Conservation (phyloP, 352 stramenopile species). For the Phytophthora multivora region DNA sequence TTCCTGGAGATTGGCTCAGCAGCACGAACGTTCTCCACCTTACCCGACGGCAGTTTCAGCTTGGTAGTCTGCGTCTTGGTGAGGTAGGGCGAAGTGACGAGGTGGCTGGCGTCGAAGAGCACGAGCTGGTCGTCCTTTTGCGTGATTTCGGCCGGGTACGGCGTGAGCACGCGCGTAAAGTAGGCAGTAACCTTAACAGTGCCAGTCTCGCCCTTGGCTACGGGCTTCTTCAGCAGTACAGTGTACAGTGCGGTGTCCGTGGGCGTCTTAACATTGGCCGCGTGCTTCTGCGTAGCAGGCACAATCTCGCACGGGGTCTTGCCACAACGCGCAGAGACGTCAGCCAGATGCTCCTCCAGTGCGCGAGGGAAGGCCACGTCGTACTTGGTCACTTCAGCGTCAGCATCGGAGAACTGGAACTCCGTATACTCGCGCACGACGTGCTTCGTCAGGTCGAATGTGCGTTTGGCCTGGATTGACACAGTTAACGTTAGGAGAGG, state of each 20-base stretch:
- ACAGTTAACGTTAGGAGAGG: slow-evolving; percentile 4
- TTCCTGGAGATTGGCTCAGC: slow-evolving; percentile 68
- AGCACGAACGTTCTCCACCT: slow-evolving; percentile 73
- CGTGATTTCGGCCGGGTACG: slow-evolving; percentile 76
- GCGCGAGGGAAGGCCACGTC: slow-evolving; percentile 61
- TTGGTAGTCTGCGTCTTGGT: slow-evolving; percentile 86
- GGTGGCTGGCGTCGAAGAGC: slow-evolving; percentile 68
- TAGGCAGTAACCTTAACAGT: slow-evolving; percentile 80
- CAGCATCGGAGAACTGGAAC: slow-evolving; percentile 73
- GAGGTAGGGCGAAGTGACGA: slow-evolving; percentile 74
- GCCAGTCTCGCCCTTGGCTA: slow-evolving; percentile 52
- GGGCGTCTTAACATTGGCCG: slow-evolving; percentile 23
- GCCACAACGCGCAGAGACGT: slow-evolving; percentile 73
- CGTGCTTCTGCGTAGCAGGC: slow-evolving; percentile 35
- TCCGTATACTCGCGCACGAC: slow-evolving; percentile 79
- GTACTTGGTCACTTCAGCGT: slow-evolving; percentile 63
- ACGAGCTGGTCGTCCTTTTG: slow-evolving; percentile 89
- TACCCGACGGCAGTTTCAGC: slow-evolving; percentile 79
- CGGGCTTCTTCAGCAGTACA: slow-evolving; percentile 68
- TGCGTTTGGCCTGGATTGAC: slow-evolving; percentile 64
- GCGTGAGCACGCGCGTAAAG: slow-evolving; percentile 81
- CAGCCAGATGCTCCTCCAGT: slow-evolving; percentile 59
- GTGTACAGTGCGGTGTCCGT: slow-evolving; percentile 64
- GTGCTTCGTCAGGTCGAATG: slow-evolving; percentile 81
- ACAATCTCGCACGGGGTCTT: slow-evolving; percentile 77